These are phyloP conservation scores for Coccomyxa sp. DNA, from an alignment of 139 green algal genomes.

Conservation along the genomic window DNA sequence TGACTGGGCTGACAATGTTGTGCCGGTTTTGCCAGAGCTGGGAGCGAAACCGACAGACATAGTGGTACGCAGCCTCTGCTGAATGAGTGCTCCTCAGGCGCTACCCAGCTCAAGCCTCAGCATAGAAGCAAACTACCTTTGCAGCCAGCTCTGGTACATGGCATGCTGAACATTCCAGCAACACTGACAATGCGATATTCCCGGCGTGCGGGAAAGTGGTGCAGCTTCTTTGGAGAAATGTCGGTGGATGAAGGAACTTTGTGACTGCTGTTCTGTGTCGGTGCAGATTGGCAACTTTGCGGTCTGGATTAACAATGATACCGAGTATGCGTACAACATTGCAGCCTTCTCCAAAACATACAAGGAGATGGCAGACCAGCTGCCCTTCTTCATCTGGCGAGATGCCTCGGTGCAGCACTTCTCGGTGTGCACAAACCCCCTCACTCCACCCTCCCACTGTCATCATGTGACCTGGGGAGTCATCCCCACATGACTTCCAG, in stretches of 20 bases:
- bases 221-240: no score
- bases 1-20: not conserved
- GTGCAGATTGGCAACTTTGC: constrained; percentile 15
- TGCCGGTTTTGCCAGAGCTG: not conserved
- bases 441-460: no score
- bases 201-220: no score
- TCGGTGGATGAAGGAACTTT: no score
- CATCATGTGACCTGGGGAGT: no score
- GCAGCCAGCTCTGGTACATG: no score
- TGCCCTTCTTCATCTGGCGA: constrained; percentile 15
- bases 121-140: no score
- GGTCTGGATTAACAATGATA: constrained; percentile 17
- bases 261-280: not conserved
- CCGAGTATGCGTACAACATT: constrained; percentile 1
- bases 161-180: no score
- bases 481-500: no score
- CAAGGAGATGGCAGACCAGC: not conserved
- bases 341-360: not conserved
- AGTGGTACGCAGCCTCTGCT: not conserved
- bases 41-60: not conserved
- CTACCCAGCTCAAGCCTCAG: no score
- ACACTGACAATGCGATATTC: no score
- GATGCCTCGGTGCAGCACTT: constrained; percentile 17
- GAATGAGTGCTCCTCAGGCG: no score
- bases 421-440: not conserved